Base-by-base conservation (phyloP, 805 yeast genomes). In the Isabelozyma gotoi region DNA sequence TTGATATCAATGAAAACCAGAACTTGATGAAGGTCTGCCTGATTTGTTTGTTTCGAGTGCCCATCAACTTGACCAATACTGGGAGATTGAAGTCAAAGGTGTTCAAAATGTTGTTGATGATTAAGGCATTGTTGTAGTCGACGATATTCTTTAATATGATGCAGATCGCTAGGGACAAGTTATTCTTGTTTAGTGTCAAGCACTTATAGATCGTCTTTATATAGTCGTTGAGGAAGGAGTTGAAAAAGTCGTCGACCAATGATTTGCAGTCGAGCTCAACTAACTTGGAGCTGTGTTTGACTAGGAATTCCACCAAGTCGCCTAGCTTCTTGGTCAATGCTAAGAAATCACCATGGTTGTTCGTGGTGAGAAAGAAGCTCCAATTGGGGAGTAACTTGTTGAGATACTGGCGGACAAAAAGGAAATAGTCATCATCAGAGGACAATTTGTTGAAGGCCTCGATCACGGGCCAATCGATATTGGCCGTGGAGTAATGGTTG, bases 41-140 rank as follows among this genome's bases (percentile, higher is more conserved):
- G 39, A 85, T 64, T 7, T 74, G 42, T 43, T 80, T 55, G 50
- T 68, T 68, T 0, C 77, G 60, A 1, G 88, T 87, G 2, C 74
- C 64, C 29, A 86, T 63, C 8, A 86, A 63, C 52, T 80, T 85
- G 1, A 88, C 82, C 19, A 90, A 65, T 5, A 75, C 73, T 16
- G 82, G 73, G 21, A 84, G 62, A 3, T 82, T 68, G 42, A 88
- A 72, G 63, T 91, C 97, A 56, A 91, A 86, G 36, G 71, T 61
- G 12, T 83, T 78, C 27, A 82, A 57, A 15, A 91, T 77, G 6
- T 78, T 82, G 41, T 78, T 83, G 2, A 82, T 60, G 38, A 78
- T 60, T 2, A 69, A 62, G 1, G 84, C 81, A 19, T 75, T 65
- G 37, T 76, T 71, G 52, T 73, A 81, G 1, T 60, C 49, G 4